Evolutionary conservation across 257 asterid genomes (phyloP).

Genomic region (Plantago major): DNA sequence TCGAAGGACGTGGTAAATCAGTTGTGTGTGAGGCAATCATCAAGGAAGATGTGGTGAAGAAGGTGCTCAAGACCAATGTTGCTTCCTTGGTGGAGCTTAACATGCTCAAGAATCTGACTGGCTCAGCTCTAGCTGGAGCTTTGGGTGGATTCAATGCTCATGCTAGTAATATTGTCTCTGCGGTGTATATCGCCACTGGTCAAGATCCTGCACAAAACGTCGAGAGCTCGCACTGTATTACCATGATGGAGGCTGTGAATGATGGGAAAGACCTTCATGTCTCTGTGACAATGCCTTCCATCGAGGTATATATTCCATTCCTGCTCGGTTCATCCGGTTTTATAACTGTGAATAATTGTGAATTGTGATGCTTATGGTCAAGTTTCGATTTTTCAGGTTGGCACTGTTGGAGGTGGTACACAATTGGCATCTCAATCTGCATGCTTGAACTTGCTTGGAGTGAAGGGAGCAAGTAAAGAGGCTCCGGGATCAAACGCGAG

Average conservation of each 20-base stretch:
- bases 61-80: constrained; percentile 37
- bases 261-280: constrained; percentile 40
- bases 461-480: constrained; percentile 43
- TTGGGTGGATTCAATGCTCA: constrained; percentile 46
- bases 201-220: constrained; percentile 45
- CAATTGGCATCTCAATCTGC: constrained; percentile 48
- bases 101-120: constrained; percentile 39
- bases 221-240: constrained; percentile 42
- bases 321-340: not conserved
- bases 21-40: constrained; percentile 40
- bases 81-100: constrained; percentile 38
- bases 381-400: constrained; percentile 21
- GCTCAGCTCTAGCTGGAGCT: constrained; percentile 43
- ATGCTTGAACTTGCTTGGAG: constrained; percentile 46
- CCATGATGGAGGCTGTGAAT: constrained; percentile 42
- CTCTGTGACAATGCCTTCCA: constrained; percentile 43
- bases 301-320: constrained; percentile 22
- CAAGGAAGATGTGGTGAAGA: constrained; percentile 29
- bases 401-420: constrained; percentile 44
- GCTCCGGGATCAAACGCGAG: constrained; percentile 39
- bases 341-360: not conserved
- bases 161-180: constrained; percentile 42
- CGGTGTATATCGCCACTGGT: constrained; percentile 35
- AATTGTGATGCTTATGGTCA: not conserved
- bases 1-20: constrained; percentile 39